Evolutionary conservation across 352 stramenopile genomes (phyloP).

Genomic region (Elongisporangium undulatum): DNA sequence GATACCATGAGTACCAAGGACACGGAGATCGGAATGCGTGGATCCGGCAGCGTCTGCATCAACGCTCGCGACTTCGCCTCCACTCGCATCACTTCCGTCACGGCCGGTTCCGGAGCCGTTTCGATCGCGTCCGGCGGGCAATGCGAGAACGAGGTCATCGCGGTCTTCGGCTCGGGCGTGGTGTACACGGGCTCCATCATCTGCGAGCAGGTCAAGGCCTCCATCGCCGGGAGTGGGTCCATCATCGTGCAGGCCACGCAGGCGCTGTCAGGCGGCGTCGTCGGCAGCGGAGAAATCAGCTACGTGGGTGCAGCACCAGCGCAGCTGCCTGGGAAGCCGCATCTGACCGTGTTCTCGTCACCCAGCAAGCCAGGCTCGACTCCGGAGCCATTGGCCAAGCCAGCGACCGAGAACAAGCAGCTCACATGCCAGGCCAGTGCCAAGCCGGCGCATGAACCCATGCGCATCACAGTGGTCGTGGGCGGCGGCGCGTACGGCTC

Average conservation of each 20-base stretch:
- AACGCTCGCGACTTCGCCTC: neutral
- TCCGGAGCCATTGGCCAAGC: neutral
- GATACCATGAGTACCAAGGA: neutral
- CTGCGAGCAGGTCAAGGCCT: conserved; percentile 13
- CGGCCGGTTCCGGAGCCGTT: conserved; percentile 1
- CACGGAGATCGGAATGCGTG: neutral
- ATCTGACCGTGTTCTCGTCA: neutral
- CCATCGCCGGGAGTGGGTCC: conserved; percentile 13
- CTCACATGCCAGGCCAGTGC: neutral
- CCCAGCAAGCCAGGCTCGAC: neutral
- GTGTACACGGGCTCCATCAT: conserved; percentile 9
- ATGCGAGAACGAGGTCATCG: neutral
- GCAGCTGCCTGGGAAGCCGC: neutral
- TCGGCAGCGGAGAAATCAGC: neutral
- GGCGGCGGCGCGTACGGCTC: neutral
- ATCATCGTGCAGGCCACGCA: conserved; percentile 20
- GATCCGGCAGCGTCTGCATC: neutral
- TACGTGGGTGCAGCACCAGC: neutral
- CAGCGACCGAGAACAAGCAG: neutral
- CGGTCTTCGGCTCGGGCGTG: neutral
- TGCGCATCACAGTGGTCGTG: neutral
- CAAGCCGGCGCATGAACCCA: neutral
- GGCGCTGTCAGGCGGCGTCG: conserved; percentile 9
- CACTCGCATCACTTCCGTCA: neutral
- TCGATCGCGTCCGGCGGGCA: neutral